phyloP scores from a whole-genome alignment of 2,329 filamentous ascomycete species.

The Ophioceras dolichostomum region DNA sequence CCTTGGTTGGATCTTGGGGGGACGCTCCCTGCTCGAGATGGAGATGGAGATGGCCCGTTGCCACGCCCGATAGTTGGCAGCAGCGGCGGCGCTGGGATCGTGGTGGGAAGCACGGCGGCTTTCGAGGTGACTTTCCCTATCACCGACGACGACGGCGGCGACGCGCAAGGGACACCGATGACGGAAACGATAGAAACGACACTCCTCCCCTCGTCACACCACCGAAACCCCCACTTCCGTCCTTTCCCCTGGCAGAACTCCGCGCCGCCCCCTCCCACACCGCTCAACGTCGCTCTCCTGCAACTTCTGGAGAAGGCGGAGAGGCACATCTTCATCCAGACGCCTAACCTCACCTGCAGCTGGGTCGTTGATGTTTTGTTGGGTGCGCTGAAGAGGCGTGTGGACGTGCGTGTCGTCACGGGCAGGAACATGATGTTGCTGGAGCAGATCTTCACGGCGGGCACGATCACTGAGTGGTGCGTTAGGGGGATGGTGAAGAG shows the following conservation, averaged over 20 bases:
- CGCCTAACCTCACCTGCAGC: conserved; percentile 63
- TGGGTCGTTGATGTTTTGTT: conserved; percentile 51
- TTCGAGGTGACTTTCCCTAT: conserved; percentile 2
- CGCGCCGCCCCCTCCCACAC: conserved; percentile 44
- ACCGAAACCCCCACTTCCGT: conserved; percentile 52
- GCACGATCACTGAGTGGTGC: conserved; percentile 58
- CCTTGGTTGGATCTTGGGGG: conserved; percentile 5
- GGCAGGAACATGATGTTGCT: conserved; percentile 60
- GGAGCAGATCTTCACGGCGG: conserved; percentile 71
- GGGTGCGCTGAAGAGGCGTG: conserved; percentile 48
- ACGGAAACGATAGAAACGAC: conserved; percentile 35
- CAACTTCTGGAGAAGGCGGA: conserved; percentile 46
- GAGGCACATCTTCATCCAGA: conserved; percentile 54
- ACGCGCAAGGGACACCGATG: conserved; percentile 12
- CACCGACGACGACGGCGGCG: conserved; percentile 5
- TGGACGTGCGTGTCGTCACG: conserved; percentile 57
- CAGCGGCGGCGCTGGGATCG: too few species aligned
- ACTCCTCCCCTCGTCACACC: conserved; percentile 64
- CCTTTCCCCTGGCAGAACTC: conserved; percentile 41
- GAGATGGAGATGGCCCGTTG: neutral
- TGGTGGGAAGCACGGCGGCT: neutral
- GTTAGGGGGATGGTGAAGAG: conserved; percentile 44
- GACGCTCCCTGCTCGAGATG: neutral
- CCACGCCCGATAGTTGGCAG: neutral
- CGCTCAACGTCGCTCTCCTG: conserved; percentile 54